Conservation (phyloP, 179 eudicot genomes). For the Amaranthus tricolor region DNA sequence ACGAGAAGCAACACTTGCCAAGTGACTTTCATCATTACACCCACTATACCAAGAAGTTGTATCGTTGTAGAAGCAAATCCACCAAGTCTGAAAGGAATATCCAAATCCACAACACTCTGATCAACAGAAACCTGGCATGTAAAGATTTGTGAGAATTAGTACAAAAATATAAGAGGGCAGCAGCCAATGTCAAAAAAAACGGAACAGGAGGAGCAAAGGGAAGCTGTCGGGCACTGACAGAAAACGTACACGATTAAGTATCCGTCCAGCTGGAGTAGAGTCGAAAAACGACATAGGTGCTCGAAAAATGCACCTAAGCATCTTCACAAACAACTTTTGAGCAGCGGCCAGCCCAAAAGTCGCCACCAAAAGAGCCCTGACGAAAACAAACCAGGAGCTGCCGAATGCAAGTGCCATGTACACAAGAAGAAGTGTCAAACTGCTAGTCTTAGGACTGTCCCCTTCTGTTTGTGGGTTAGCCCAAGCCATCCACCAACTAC, state of each 20-base stretch:
- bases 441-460: conserved; percentile 74
- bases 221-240: conserved; percentile 5
- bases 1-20: conserved; percentile 99
- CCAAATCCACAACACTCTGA: conserved; percentile 54
- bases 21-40: conserved; percentile 93
- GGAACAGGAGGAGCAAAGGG: neutral
- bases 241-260: conserved; percentile 81
- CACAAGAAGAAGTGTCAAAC: conserved; percentile 70
- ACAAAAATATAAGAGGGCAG: conserved; percentile 5
- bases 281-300: conserved; percentile 99
- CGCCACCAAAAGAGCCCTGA: conserved; percentile 90
- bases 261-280: conserved; percentile 97
- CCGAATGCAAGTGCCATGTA: conserved; percentile 99
- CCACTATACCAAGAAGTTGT: conserved; percentile 95
- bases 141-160: conserved; percentile 16
- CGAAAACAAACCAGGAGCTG: conserved; percentile 92
- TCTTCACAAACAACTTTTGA: conserved; percentile 77
- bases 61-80: conserved; percentile 69
- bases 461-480: conserved; percentile 93
- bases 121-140: conserved; percentile 52
- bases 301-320: conserved; percentile 76
- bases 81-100: conserved; percentile 57
- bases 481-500: conserved; percentile 99
- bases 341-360: conserved; percentile 96
- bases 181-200: neutral